Percentiles rank a stretch among this genome's conserved stretches.
phyloP scores from a whole-genome alignment of 1,284 basidiomycete genomes.

The Leccinum fallax region DNA sequence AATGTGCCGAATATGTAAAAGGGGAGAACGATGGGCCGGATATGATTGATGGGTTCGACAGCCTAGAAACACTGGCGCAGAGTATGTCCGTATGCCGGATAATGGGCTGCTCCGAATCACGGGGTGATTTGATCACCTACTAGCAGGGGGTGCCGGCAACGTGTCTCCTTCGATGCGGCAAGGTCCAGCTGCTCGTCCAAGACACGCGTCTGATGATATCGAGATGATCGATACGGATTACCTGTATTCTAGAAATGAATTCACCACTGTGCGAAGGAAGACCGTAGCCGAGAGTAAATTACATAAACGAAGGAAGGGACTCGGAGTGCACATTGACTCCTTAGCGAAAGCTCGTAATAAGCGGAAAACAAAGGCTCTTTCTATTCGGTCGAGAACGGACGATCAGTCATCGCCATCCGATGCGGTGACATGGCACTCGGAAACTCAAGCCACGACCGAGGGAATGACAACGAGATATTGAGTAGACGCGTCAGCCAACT shows the following conservation, averaged over 20 bases:
- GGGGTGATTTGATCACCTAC: conserved; percentile 10
- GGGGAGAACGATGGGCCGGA: conserved; percentile 4
- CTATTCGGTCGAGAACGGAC: not conserved
- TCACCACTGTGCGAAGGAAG: not conserved
- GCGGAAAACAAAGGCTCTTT: not conserved
- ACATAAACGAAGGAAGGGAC: conserved; percentile 6
- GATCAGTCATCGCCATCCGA: conserved; percentile 6
- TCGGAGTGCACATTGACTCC: not conserved
- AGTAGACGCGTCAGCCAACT: not conserved
- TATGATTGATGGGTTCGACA: not conserved
- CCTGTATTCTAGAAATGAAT: conserved; percentile 5
- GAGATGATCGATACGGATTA: conserved; percentile 20
- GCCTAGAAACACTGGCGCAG: not conserved
- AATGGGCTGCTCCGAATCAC: not conserved
- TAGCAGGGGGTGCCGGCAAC: not conserved
- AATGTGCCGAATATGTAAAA: not conserved
- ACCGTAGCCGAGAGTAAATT: conserved; percentile 11
- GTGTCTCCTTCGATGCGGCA: conserved; percentile 5
- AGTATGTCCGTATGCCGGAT: conserved; percentile 4
- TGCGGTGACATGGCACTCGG: not conserved
- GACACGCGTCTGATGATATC: conserved; percentile 7
- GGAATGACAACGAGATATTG: not conserved
- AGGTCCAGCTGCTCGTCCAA: conserved; percentile 1
- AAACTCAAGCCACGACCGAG: not conserved
- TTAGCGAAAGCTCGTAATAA: conserved; percentile 11